Evolutionary conservation across 192 early-diverging fungal genomes (phyloP), one percentile per base, ranked within the genome.

Genomic region (Phycomyces nitens): DNA sequence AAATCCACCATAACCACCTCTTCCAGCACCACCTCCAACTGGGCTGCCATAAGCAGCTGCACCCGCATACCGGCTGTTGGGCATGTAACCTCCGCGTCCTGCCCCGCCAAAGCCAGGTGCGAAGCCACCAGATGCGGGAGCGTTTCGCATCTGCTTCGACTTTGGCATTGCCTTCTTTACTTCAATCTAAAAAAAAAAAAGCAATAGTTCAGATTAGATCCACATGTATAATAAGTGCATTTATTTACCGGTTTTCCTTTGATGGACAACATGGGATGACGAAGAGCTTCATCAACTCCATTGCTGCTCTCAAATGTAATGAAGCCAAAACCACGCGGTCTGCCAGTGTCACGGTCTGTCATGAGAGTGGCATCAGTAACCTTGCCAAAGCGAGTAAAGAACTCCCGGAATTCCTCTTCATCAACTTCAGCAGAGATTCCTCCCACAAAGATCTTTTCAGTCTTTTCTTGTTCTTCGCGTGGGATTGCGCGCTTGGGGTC

Each of bases 251-350:
- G 64, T 69, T 92, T 93, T 42, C 86, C 89, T 52, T 89, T 81
- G 34, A 94, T 75, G 21, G 69, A 74, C 42, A 94, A 76, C 26
- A 89, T 86, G n/a, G 80, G 76, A 67, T 84, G 72, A 44, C 78
- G 78, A 47, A 94, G 75, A 10, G 90, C 92, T 26, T 82, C 84
- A 16, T 96, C 93, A 20, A 94, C 89, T 14, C 84, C 85, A 38
- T 81, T 64, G 34, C 85, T 80, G 39, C 82, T 82, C 44, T 90
- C 91, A 78, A 95, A 97, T 0, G 92, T 94, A 52, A 97, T 89
- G 80, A 97, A 97, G 11, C 95, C 95, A 79, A 96, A 97, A 7
- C 95, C 94, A 43, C 95, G 90, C 18, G 92, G 88, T 52, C 90
- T 84, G n/a, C 91, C 90, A 1, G 92, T 90, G 58, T 82, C 81